Evolutionary conservation across 106 monocot genomes (phyloP).

Genomic region (Apostasia shenzhenica): DNA sequence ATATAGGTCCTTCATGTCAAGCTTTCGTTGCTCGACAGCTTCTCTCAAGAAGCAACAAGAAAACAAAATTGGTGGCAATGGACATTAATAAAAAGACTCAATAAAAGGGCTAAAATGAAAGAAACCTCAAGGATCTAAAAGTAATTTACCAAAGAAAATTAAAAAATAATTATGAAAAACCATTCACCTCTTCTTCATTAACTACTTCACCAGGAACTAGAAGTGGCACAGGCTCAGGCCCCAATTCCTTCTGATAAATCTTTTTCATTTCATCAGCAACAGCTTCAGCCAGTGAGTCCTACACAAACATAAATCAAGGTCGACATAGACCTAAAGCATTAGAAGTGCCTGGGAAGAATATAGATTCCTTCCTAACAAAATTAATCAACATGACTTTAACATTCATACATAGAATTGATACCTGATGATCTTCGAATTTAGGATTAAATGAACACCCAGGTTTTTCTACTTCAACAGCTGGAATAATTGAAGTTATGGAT

Average conservation of each 20-base stretch:
- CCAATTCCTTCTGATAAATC: slow-evolving; percentile 61
- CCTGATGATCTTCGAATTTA: slow-evolving; percentile 96
- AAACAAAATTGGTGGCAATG: too few relatives aligned
- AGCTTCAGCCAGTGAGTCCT: slow-evolving; percentile 95
- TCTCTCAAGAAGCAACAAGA: too few relatives aligned
- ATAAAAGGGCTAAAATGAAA: too few relatives aligned
- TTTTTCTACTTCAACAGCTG: slow-evolving; percentile 90
- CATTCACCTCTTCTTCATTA: slow-evolving; percentile 77
- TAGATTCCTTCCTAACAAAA: not conserved
- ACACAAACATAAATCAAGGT: slow-evolving; percentile 1
- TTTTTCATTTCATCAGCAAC: slow-evolving; percentile 94
- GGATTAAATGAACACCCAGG: slow-evolving; percentile 96
- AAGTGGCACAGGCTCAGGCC: slow-evolving; percentile 69
- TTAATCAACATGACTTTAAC: not conserved
- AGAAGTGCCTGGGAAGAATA: not conserved
- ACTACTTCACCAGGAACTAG: slow-evolving; percentile 48
- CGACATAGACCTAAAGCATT: not conserved
- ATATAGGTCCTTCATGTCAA: too few relatives aligned
- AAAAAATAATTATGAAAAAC: too few relatives aligned
- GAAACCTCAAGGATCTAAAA: too few relatives aligned
- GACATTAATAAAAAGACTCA: too few relatives aligned
- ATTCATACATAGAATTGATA: slow-evolving; percentile 7
- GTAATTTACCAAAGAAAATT: too few relatives aligned
- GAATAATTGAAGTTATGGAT: slow-evolving; percentile 39
- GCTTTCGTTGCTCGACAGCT: too few relatives aligned